A percentile compares a stretch with the other conserved stretches of the same genome.
These are phyloP conservation scores for Talaromyces sp. DNA, from an alignment of 2,329 filamentous ascomycete species.

Conservation along the genomic window DNA sequence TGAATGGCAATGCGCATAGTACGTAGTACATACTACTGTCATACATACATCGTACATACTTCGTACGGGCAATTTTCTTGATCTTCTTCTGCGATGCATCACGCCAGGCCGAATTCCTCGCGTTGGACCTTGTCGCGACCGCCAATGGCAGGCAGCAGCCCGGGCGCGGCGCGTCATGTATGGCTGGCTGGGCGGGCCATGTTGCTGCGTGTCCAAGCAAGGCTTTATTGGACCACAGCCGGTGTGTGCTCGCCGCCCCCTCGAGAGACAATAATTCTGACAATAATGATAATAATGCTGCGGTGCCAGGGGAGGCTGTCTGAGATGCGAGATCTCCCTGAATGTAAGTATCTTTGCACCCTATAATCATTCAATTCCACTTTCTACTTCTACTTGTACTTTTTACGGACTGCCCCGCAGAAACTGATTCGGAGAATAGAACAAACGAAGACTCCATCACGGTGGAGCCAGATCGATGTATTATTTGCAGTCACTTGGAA, in stretches of 20 bases:
- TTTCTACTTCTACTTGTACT: no score
- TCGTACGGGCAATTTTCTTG: not conserved
- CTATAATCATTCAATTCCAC: no score
- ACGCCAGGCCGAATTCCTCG: constrained; percentile 3
- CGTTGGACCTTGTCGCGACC: constrained; percentile 4
- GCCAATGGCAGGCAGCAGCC: constrained; percentile 1
- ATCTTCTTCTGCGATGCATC: not conserved
- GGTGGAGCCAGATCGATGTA: not conserved
- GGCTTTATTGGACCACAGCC: constrained; percentile 11
- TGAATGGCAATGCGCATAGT: not conserved
- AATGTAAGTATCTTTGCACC: no score
- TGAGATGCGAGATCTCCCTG: no score
- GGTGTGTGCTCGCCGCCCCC: not conserved
- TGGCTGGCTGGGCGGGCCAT: constrained; percentile 7
- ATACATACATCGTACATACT: not conserved
- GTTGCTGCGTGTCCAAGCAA: constrained; percentile 8
- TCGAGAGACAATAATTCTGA: not conserved
- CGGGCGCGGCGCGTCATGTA: constrained; percentile 9
- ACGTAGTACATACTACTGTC: no score
- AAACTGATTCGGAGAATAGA: not conserved
- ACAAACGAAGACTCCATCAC: not conserved
- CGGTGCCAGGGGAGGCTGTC: not conserved
- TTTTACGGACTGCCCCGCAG: not conserved
- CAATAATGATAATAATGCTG: not conserved
- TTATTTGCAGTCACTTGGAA: no score